Evolutionary conservation across 352 stramenopile species (phyloP), one percentile per base, ranked within the genome.

Genomic region (Pythium brachiatum): DNA sequence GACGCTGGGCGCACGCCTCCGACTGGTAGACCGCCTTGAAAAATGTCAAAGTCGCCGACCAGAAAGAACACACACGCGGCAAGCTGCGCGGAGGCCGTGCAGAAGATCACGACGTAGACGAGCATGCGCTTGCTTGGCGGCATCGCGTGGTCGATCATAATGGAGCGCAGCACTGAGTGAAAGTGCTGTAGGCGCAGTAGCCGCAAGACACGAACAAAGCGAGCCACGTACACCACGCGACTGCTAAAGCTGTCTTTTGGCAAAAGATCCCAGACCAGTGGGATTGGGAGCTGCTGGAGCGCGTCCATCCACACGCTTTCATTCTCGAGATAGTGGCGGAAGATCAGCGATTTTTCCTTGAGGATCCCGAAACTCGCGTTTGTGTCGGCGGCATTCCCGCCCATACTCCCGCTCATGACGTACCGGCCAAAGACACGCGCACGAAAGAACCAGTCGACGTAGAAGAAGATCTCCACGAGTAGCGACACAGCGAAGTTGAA

Each of bases 41-140:
- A 90, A 0, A 53, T 70, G 0, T 70, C 46, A 6, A 64, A 62
- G 39, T 91, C 82, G 3, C 70, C 75, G 12, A 83, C 57, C 6
- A 82, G 48, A 54, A 88, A 91, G 60, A 88, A 91, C 3, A 83
- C 43, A 26, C 79, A 87, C 1, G 72, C 82, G 8, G 76, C 78
- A 7, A 76, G 57, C 15, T 89, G 77, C 18, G 71, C 66, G 7
- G 72, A 72, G 2, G 76, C 56, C 9, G 68, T 59, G 36, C 71
- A 83, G 53, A 83, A 70, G 7, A 83, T 56, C 5, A 86, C 54
- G 8, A 86, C 75, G 54, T 87, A 82, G 13, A 79, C 67, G 7
- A 89, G 62, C 55, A 89, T 44, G 0, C 73, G 76, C 43, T 72
- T 69, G 23, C 73, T 73, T 15, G 77, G 69, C 0, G 72, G 38